These are phyloP conservation scores for Nitzschia putrida DNA, from an alignment of 108 stramenopile genomes.

Conservation along the genomic window DNA sequence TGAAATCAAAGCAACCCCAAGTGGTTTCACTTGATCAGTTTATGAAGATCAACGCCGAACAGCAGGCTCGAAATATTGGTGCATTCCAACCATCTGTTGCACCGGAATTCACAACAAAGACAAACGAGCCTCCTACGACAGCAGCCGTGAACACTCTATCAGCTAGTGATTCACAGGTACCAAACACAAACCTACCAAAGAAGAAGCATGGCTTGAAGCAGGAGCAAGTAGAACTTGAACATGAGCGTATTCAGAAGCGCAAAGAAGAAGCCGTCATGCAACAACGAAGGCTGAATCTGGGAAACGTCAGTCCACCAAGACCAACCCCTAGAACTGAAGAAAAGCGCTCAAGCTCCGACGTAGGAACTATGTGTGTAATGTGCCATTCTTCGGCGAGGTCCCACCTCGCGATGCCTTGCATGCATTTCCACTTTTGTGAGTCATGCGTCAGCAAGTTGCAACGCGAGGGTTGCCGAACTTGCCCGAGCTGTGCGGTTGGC, in stretches of 20 bases:
- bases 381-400: conserved; percentile 33
- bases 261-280: conserved; percentile 18
- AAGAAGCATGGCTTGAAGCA: background rate
- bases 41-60: conserved; percentile 7
- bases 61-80: too few species aligned
- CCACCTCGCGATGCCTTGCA: conserved; percentile 42
- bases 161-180: background rate
- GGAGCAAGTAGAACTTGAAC: conserved; percentile 12
- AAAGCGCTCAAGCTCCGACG: too few species aligned
- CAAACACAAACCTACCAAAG: background rate
- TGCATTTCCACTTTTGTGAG: conserved; percentile 44
- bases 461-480: background rate
- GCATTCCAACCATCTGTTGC: background rate
- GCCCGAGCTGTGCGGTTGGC: conserved; percentile 25
- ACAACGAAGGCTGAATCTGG: conserved; percentile 24
- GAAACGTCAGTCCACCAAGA: conserved; percentile 1
- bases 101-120: background rate
- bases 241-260: conserved; percentile 13
- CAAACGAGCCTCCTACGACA: background rate
- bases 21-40: conserved; percentile 12
- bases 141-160: conserved; percentile 2
- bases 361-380: conserved; percentile 23
- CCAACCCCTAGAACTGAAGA: too few species aligned
- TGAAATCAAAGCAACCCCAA: conserved; percentile 1
- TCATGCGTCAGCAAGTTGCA: conserved; percentile 24